Percentiles rank a stretch among this genome's conserved stretches.
phyloP scores from a whole-genome alignment of 495 filamentous ascomycete species.

The Neurospora sp. region DNA sequence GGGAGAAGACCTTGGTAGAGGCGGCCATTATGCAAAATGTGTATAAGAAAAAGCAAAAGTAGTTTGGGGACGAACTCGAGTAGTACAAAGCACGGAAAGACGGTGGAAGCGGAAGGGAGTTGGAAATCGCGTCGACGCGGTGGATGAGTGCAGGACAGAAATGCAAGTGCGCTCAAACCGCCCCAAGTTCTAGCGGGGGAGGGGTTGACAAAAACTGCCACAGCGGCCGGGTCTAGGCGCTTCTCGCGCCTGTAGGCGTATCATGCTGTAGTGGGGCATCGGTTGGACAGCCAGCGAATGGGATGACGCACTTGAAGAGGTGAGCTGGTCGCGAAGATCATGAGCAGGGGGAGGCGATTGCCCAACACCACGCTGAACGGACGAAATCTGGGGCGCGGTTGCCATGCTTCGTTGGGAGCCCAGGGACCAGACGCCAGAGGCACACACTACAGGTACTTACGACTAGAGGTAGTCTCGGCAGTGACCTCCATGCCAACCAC shows the following conservation, averaged over 20 bases:
- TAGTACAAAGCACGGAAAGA: not conserved
- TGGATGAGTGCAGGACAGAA: conserved; percentile 3
- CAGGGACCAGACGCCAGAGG: not conserved
- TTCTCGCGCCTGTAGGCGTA: not conserved
- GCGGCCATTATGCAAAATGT: conserved; percentile 30
- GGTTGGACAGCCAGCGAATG: not conserved
- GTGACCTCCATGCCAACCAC: too few species aligned
- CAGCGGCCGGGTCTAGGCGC: conserved; percentile 1
- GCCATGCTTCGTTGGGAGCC: not conserved
- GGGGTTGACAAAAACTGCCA: conserved; percentile 15
- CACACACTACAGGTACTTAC: too few species aligned
- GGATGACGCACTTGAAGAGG: not conserved
- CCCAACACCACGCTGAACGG: not conserved
- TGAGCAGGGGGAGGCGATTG: not conserved
- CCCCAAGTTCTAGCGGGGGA: conserved; percentile 18
- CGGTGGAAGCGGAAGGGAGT: not conserved
- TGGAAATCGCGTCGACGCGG: not conserved
- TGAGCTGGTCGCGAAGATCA: not conserved
- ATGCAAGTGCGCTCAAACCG: conserved; percentile 1
- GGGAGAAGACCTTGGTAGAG: conserved; percentile 65
- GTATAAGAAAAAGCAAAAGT: not conserved
- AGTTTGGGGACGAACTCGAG: not conserved
- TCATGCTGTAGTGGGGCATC: not conserved
- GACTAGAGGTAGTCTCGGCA: too few species aligned
- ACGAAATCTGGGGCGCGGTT: not conserved